Percentiles rank a stretch among this genome's conserved stretches.
Conservation (phyloP, 108 stramenopile genomes). For the Cylindrotheca closterium region DNA sequence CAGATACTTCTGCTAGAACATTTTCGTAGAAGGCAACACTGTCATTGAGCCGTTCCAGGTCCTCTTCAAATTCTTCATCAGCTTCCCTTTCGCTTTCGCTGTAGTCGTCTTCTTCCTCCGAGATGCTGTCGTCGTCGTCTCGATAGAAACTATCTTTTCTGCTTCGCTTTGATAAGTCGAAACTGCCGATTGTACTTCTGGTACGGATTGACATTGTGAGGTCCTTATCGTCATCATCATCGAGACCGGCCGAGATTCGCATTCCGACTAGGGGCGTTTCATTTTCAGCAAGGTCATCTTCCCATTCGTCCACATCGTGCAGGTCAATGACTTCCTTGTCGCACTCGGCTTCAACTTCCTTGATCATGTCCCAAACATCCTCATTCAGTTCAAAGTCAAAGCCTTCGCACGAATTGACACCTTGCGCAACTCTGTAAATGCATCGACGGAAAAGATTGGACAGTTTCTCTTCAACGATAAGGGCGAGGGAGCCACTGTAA, state of each 20-base stretch:
- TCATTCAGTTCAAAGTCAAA: slow-evolving; percentile 3
- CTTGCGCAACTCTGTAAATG: slow-evolving; percentile 6
- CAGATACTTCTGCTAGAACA: slow-evolving; percentile 1
- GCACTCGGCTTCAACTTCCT: not conserved
- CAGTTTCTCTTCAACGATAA: not conserved
- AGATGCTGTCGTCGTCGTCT: not conserved
- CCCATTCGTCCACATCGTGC: not conserved
- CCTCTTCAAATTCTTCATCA: not conserved
- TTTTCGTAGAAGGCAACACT: not conserved
- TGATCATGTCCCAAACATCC: not conserved
- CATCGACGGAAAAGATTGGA: slow-evolving; percentile 1
- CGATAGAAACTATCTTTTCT: too few species aligned
- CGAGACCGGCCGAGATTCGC: too few species aligned
- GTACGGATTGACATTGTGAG: not conserved
- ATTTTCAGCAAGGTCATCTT: not conserved
- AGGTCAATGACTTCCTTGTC: not conserved
- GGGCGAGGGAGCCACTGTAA: not conserved
- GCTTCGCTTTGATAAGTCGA: too few species aligned
- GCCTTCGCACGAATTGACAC: not conserved
- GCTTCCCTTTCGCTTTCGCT: too few species aligned
- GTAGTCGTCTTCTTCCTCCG: not conserved
- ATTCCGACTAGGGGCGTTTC: too few species aligned
- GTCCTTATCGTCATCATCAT: not conserved
- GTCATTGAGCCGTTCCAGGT: not conserved
- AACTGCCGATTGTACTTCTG: not conserved